Evolutionary conservation across 179 eudicot genomes (phyloP).

Genomic region (Spinacia oleracea): DNA sequence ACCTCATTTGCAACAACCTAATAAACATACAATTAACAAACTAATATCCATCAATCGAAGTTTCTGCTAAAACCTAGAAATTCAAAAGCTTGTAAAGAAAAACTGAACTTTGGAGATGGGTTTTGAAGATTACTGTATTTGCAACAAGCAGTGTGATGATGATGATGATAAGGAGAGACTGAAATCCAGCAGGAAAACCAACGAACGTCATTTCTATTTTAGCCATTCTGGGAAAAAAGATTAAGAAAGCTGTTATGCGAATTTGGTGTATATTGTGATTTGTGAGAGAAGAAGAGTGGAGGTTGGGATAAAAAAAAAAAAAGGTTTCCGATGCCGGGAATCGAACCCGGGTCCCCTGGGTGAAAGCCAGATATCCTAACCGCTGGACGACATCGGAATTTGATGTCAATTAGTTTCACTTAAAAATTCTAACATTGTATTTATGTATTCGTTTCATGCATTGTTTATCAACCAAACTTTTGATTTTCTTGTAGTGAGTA

Average conservation of each 20-base stretch:
- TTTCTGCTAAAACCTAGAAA: neutral
- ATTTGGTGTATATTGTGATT: too few species aligned
- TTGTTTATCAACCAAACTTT: too few species aligned
- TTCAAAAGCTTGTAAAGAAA: neutral
- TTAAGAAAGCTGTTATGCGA: too few species aligned
- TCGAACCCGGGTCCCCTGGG: constrained; percentile 70
- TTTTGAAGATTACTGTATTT: constrained; percentile 15
- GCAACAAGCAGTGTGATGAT: constrained; percentile 18
- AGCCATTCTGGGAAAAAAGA: too few species aligned
- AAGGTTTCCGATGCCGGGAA: constrained; percentile 59
- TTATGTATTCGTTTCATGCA: too few species aligned
- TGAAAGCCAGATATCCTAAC: constrained; percentile 60
- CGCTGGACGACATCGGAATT: constrained; percentile 55
- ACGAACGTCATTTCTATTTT: constrained; percentile 8
- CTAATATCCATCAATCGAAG: neutral
- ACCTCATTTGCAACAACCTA: constrained; percentile 51
- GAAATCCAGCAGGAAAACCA: constrained; percentile 5
- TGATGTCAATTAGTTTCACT: too few species aligned
- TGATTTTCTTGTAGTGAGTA: too few species aligned
- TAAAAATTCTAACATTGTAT: too few species aligned
- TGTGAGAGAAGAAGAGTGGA: neutral
- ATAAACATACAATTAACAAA: neutral
- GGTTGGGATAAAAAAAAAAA: neutral
- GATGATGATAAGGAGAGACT: constrained; percentile 6
- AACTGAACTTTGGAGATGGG: neutral